Base-by-base conservation (phyloP, 148 eudicot genomes). In the Amaranthus palmeri region DNA sequence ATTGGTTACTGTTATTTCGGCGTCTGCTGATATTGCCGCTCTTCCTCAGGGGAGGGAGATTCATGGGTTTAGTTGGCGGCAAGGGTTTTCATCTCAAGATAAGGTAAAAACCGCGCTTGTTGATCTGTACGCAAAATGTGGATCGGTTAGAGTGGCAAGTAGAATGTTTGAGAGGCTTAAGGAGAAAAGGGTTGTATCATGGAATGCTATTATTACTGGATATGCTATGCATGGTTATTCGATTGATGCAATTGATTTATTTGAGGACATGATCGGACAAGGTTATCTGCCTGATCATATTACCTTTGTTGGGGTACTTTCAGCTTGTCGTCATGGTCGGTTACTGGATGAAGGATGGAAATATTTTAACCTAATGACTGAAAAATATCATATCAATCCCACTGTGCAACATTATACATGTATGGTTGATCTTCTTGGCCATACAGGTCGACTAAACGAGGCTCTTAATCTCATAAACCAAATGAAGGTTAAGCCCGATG, bases 241-340 rank as follows among this genome's bases (percentile, higher is more conserved):
- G 13, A 6, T 4, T 44, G 85, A 86, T 66, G 90, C 96, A 44
- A 74, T 91, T 7, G 72, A 77, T 42, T 72, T 88, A 66, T 88
- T 85, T 54, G 72, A 84, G 77, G 80, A 87, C 56, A 88, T 91
- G 91, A 72, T 65, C 46, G 48, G 68, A 45, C 78, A 79, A 51
- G 67, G 78, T 18, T 72, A 72, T 78, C 42, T 42, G 57, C 93
- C 93, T 43, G 96, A 91, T 83, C 91, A 84, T 59, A 84, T 91
- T 65, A 91, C 97, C 12, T 91, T 91, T 79, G 88, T 91, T 6
- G 90, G 91, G 25, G 85, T 91, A 10, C 82, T 91, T 46, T 91
- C 93, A 5, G 90, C 96, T 80, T 91, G 97, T 77, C 89, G 89
- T 43, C 97, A 88, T 82, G 87, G 90, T 67, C 91, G 91, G 47